Conservation (phyloP, 129 eudicot species). For the Flaveria ramosissima region DNA sequence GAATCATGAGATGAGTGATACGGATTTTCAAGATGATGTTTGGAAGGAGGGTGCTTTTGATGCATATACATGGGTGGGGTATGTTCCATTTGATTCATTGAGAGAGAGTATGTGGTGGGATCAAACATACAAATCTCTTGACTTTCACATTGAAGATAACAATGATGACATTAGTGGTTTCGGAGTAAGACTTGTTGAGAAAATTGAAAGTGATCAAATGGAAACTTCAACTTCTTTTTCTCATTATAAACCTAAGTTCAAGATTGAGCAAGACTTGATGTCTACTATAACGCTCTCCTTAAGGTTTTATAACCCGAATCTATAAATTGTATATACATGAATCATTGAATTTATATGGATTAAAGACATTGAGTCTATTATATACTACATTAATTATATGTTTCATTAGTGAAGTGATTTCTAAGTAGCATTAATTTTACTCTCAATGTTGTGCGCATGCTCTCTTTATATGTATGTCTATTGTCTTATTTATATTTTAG, state of each 20-base stretch:
- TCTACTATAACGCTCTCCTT: no score
- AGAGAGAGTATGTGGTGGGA: neutral
- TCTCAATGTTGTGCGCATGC: no score
- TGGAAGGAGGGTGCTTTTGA: neutral
- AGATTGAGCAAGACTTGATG: neutral
- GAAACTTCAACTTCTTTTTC: neutral
- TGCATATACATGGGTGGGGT: neutral
- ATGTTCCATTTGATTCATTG: conserved; percentile 5
- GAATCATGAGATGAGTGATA: neutral
- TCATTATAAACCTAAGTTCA: neutral
- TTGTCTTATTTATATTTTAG: no score
- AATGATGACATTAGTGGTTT: neutral
- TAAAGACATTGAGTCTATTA: no score
- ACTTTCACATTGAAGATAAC: neutral
- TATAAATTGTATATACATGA: no score
- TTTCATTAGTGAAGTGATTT: no score
- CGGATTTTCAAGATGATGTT: neutral
- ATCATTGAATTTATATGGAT: no score
- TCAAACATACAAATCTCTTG: neutral
- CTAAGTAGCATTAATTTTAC: no score
- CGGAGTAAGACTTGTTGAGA: neutral
- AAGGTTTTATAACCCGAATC: no score
- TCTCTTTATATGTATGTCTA: no score
- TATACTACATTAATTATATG: no score
- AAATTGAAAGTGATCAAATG: neutral